These are phyloP conservation scores for Clonostachys solani DNA, from an alignment of 2,329 filamentous ascomycete species.

Conservation along the genomic window DNA sequence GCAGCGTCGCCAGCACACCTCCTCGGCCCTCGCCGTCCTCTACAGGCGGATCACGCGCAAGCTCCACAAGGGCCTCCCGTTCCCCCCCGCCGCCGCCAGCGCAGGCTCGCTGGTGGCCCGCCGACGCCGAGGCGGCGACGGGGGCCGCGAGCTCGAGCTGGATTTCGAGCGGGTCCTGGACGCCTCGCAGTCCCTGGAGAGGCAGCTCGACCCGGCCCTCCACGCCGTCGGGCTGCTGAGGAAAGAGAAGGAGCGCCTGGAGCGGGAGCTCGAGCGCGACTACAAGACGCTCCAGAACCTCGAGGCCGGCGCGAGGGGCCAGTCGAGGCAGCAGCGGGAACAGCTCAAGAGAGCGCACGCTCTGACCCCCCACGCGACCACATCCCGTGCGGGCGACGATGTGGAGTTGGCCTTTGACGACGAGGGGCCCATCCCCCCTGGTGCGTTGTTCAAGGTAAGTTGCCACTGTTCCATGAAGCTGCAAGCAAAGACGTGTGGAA, in stretches of 20 bases:
- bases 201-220: slow-evolving; percentile 55
- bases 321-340: slow-evolving; percentile 46
- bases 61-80: slow-evolving; percentile 57
- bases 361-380: slow-evolving; percentile 34
- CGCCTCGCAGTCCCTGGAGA: slow-evolving; percentile 50
- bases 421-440: neutral
- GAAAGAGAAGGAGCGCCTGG: slow-evolving; percentile 52
- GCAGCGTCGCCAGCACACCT: slow-evolving; percentile 46
- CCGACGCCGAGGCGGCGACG: slow-evolving; percentile 18
- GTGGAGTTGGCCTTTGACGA: slow-evolving; percentile 2
- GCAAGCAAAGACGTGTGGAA: neutral
- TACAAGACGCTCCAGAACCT: slow-evolving; percentile 45
- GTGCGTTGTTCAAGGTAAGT: slow-evolving; percentile 12
- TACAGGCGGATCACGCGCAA: slow-evolving; percentile 52
- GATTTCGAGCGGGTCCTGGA: slow-evolving; percentile 63
- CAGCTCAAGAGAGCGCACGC: slow-evolving; percentile 43
- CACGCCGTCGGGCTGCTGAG: slow-evolving; percentile 59
- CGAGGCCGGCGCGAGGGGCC: slow-evolving; percentile 51
- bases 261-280: slow-evolving; percentile 51
- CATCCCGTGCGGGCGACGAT: slow-evolving; percentile 3
- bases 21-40: slow-evolving; percentile 50
- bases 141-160: slow-evolving; percentile 53
- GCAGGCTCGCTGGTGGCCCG: slow-evolving; percentile 8
- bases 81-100: slow-evolving; percentile 48
- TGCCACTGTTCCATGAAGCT: neutral